A percentile compares a stretch with the other conserved stretches of the same genome.
Conservation (phyloP, 306 rosid species). For the Begonia masoniana region DNA sequence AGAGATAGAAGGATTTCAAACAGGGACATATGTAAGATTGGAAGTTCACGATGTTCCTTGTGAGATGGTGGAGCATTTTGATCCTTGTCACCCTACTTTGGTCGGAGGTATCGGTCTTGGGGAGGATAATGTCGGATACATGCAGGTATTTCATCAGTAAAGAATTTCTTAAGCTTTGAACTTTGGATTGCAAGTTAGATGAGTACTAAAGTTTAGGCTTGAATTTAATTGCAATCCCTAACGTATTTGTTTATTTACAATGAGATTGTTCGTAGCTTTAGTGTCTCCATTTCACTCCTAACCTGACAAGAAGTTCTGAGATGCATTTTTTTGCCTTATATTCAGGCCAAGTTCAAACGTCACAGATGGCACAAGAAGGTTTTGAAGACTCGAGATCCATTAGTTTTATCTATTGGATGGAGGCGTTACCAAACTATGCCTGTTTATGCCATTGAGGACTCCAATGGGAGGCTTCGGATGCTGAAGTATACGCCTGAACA, state of each 20-base stretch:
- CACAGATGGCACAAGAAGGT: constrained; percentile 95
- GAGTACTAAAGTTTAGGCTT: no score
- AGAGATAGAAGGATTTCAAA: constrained; percentile 70
- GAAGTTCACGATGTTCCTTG: constrained; percentile 77
- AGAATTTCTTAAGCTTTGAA: neutral
- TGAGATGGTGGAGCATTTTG: constrained; percentile 82
- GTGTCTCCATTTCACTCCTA: neutral
- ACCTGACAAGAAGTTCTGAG: neutral
- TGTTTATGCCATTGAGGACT: constrained; percentile 78
- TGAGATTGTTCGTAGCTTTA: neutral
- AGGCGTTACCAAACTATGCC: constrained; percentile 93
- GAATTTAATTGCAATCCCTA: no score
- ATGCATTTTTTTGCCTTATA: constrained; percentile 3
- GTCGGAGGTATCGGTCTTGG: constrained; percentile 87
- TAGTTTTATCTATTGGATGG: constrained; percentile 90
- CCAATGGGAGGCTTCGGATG: constrained; percentile 81
- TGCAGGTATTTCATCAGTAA: constrained; percentile 52
- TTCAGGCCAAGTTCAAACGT: constrained; percentile 77
- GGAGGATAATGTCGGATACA: constrained; percentile 80
- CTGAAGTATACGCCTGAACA: constrained; percentile 95
- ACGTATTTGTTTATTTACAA: neutral
- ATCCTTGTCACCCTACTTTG: constrained; percentile 79
- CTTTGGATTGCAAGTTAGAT: no score
- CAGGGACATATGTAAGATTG: constrained; percentile 80
- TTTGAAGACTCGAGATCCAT: constrained; percentile 78